Percentiles rank a stretch among this genome's conserved stretches.
These are phyloP conservation scores for Dipodascus albidus DNA, from an alignment of 805 yeast genomes.

Conservation along the genomic window DNA sequence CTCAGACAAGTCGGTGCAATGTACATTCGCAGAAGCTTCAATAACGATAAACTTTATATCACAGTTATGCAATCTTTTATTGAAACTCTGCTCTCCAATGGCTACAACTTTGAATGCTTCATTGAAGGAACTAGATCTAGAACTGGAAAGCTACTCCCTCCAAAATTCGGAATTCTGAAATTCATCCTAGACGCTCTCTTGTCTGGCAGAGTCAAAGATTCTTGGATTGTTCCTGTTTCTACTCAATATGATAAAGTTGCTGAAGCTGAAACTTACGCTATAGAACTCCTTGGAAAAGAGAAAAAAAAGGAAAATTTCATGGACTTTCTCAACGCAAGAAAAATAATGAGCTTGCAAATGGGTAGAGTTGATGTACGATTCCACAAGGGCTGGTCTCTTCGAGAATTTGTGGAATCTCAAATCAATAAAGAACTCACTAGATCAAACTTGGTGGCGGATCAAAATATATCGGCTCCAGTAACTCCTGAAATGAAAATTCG, in stretches of 20 bases:
- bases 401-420: slow-evolving; percentile 23
- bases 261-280: slow-evolving; percentile 42
- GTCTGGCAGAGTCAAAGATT: slow-evolving; percentile 30
- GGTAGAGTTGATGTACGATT: slow-evolving; percentile 33
- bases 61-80: slow-evolving; percentile 32
- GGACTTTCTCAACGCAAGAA: slow-evolving; percentile 26
- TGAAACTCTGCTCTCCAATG: slow-evolving; percentile 37
- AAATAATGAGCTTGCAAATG: slow-evolving; percentile 24
- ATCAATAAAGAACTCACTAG: slow-evolving; percentile 13
- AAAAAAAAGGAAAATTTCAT: slow-evolving; percentile 41
- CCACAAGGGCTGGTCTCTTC: slow-evolving; percentile 32
- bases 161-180: slow-evolving; percentile 51
- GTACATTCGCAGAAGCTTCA: slow-evolving; percentile 40
- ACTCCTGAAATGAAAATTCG: slow-evolving; percentile 12
- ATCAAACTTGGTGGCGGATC: slow-evolving; percentile 4
- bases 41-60: slow-evolving; percentile 36
- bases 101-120: slow-evolving; percentile 45
- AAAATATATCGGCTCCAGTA: slow-evolving; percentile 5
- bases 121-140: slow-evolving; percentile 59
- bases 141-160: slow-evolving; percentile 51
- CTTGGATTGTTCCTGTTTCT: slow-evolving; percentile 42
- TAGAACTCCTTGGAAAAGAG: slow-evolving; percentile 46
- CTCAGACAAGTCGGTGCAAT: slow-evolving; percentile 44
- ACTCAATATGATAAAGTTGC: slow-evolving; percentile 51
- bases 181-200: slow-evolving; percentile 36